A percentile compares a stretch with the other conserved stretches of the same genome.
phyloP scores from a whole-genome alignment of 2,329 filamentous ascomycete species.

The Alternaria triticina region DNA sequence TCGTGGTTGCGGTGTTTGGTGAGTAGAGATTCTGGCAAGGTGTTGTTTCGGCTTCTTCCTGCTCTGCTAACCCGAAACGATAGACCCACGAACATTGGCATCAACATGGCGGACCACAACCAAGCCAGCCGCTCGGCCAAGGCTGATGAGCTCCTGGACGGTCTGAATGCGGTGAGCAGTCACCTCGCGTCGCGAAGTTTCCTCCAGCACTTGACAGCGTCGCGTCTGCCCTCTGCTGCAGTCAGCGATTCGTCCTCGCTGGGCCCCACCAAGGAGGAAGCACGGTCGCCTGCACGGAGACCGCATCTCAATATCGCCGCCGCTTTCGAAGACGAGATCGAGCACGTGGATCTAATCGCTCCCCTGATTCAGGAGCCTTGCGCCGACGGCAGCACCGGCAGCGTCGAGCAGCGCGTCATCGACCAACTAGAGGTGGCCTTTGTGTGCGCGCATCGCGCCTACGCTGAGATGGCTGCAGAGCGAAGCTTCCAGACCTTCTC shows the following conservation, averaged over 20 bases:
- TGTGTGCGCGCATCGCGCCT: conserved; percentile 37
- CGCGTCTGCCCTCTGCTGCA: conserved; percentile 47
- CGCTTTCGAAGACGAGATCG: conserved; percentile 38
- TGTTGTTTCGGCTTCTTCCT: conserved; percentile 32
- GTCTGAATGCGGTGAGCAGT: conserved; percentile 42
- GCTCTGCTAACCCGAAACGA: conserved; percentile 40
- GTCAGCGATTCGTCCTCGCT: conserved; percentile 47
- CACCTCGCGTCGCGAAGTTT: conserved; percentile 44
- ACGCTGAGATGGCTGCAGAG: conserved; percentile 44
- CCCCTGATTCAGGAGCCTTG: conserved; percentile 45
- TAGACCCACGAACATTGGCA: conserved; percentile 34
- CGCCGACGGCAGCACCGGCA: conserved; percentile 36
- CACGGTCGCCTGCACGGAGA: conserved; percentile 38
- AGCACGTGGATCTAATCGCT: conserved; percentile 40
- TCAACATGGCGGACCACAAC: conserved; percentile 35
- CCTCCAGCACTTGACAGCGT: conserved; percentile 44
- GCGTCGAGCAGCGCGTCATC: conserved; percentile 33
- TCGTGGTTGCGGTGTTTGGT: conserved; percentile 22
- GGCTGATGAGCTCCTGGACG: conserved; percentile 41
- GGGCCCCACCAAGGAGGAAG: conserved; percentile 42
- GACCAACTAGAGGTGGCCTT: conserved; percentile 38
- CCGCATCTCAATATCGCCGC: conserved; percentile 43
- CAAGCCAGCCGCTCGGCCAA: conserved; percentile 24
- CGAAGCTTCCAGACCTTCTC: conserved; percentile 64
- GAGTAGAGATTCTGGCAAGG: conserved; percentile 28